Conservation (phyloP, 2,329 filamentous ascomycete genomes). For the Colletotrichum scovillei region DNA sequence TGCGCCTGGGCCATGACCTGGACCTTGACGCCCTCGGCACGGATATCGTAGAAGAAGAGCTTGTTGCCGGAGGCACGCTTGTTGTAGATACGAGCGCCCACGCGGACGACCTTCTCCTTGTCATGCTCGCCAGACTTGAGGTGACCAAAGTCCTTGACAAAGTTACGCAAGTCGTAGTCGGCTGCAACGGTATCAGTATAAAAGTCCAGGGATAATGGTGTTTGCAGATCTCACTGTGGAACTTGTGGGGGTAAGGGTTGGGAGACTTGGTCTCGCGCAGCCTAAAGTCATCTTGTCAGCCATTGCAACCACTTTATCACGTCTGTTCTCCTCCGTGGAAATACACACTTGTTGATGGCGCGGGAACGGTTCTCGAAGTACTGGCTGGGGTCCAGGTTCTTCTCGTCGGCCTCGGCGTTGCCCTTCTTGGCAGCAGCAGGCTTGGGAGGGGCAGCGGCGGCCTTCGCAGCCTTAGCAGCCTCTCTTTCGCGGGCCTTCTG, state of each 20-base stretch:
- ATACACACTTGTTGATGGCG: constrained; percentile 71
- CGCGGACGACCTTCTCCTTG: constrained; percentile 78
- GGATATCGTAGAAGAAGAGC: constrained; percentile 91
- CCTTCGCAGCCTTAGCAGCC: constrained; percentile 89
- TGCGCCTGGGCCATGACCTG: constrained; percentile 95
- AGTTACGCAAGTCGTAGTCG: constrained; percentile 84
- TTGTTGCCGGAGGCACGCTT: constrained; percentile 86
- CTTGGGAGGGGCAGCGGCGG: constrained; percentile 72
- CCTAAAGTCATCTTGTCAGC: constrained; percentile 44
- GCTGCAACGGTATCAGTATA: constrained; percentile 66
- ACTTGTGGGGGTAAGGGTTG: constrained; percentile 90
- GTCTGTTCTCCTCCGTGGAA: background rate
- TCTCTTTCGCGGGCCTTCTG: constrained; percentile 91
- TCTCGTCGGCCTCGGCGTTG: constrained; percentile 75
- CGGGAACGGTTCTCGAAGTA: constrained; percentile 97
- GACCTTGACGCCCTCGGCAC: constrained; percentile 72
- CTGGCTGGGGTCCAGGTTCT: constrained; percentile 68
- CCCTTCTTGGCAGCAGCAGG: constrained; percentile 76
- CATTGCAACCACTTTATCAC: constrained; percentile 67
- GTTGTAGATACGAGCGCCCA: constrained; percentile 91
- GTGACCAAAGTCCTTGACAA: constrained; percentile 79
- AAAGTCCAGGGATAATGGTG: background rate
- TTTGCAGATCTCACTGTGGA: constrained; percentile 38
- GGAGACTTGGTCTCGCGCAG: constrained; percentile 78
- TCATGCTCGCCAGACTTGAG: constrained; percentile 90